Evolutionary conservation across 139 green algal species (phyloP).

Genomic region (Parachlorella kessleri): DNA sequence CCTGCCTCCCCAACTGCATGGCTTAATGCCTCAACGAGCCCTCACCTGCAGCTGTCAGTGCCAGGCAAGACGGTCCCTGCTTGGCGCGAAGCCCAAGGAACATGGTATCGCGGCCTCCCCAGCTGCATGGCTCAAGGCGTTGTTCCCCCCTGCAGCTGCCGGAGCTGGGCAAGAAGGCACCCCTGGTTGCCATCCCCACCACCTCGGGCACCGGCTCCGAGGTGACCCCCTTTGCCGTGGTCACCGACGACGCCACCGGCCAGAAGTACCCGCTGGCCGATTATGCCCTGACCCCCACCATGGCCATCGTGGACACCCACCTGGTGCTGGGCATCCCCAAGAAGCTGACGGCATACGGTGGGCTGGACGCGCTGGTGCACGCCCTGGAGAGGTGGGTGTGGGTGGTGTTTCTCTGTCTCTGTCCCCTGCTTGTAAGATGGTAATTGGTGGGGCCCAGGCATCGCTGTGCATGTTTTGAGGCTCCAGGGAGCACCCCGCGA

Average conservation of each 20-base stretch:
- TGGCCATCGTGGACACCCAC: conserved; percentile 47
- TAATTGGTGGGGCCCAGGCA: no score
- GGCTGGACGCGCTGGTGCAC: conserved; percentile 68
- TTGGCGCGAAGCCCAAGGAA: no score
- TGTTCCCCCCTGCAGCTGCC: conserved; percentile 32
- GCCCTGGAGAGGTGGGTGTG: conserved; percentile 53
- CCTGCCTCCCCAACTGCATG: no score
- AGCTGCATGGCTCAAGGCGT: no score
- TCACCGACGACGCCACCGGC: conserved; percentile 62
- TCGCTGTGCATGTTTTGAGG: no score
- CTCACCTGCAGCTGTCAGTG: no score
- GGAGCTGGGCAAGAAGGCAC: conserved; percentile 43
- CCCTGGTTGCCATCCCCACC: conserved; percentile 63
- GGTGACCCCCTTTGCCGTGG: conserved; percentile 74
- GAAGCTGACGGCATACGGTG: conserved; percentile 65
- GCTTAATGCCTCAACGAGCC: no score
- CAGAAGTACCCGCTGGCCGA: conserved; percentile 62
- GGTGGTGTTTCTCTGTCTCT: no score
- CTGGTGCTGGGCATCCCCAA: conserved; percentile 62
- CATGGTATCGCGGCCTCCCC: no score
- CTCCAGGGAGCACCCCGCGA: no score
- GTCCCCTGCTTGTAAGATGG: no score
- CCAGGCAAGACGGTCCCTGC: no score
- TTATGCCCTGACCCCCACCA: conserved; percentile 59
- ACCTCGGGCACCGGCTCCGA: conserved; percentile 69